Base-by-base conservation (phyloP, 2,329 filamentous ascomycete genomes). In the Diaporthe sp. region DNA sequence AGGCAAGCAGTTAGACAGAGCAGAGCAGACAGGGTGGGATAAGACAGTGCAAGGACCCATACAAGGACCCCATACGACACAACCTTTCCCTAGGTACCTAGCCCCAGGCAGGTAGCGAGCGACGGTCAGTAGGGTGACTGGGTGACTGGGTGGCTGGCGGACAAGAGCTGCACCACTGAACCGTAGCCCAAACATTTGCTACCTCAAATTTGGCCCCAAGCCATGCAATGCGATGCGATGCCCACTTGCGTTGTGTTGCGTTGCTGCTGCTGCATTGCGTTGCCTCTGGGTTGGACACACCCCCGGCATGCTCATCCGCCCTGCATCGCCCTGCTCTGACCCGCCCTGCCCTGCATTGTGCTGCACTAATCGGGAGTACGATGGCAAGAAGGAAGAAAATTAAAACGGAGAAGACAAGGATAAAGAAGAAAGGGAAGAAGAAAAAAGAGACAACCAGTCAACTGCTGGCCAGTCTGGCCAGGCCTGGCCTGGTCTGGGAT, bases 91-190 rank as follows among this genome's bases (percentile, higher is more conserved):
- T 52, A 52, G n/a, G 9, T n/a, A 40, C 22, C 30, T 58, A 58
- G 22, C 33, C 35, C 55, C 7, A 33, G 33, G 55, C 55, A 60
- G 55, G 38, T 10, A 25, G 54, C 45, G 58, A 30, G n/a, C 35
- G 35, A 54, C n/a, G n/a, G 45, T 35, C 19, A 19, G 66, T 7
- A 42, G 25, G 25, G 50, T 57, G 52, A 60, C 52, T 47, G 25
- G 25, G 50, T 57, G 52, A 60, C 52, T 47, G 25, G 25, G 50
- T 57, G 52, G 50, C 52, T 47, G 25, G n/a, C 54, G 33, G 28
- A 33, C 68, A 57, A 38, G 68, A 57, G 69, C 57, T 50, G 54
- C 69, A 61, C 68, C 47, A 58, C 54, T 22, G 40, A 30, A 54
- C 67, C 33, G 47, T 54, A 35, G 47, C 38, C 50, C 50, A 70